phyloP scores from a whole-genome alignment of 2,329 filamentous ascomycete species.

The Alternaria rosae region DNA sequence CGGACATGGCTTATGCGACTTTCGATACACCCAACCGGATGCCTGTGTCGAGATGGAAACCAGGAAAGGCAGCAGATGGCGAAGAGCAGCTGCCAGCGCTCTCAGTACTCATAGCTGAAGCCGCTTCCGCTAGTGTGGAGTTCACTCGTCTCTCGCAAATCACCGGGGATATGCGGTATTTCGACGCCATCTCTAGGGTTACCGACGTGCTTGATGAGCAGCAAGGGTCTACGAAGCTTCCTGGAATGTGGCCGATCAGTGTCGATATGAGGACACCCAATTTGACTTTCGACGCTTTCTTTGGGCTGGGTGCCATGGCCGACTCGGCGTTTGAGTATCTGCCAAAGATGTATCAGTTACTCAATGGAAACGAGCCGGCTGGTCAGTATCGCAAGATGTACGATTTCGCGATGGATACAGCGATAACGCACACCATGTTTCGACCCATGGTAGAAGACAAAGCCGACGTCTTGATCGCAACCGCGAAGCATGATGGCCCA shows the following conservation, averaged over 20 bases:
- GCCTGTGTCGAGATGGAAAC: constrained; percentile 65
- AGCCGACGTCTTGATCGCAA: constrained; percentile 56
- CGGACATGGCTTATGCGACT: constrained; percentile 77
- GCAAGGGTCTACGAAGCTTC: constrained; percentile 52
- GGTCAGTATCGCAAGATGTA: constrained; percentile 62
- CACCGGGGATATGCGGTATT: constrained; percentile 55
- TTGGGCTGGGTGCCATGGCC: constrained; percentile 45
- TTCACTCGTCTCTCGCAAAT: constrained; percentile 56
- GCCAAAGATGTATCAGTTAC: constrained; percentile 55
- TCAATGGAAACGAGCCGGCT: constrained; percentile 57
- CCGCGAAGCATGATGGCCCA: constrained; percentile 39
- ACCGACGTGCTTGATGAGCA: constrained; percentile 50
- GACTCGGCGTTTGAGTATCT: constrained; percentile 52
- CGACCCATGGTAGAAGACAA: constrained; percentile 58
- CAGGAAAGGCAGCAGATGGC: constrained; percentile 45
- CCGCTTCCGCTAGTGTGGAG: constrained; percentile 56
- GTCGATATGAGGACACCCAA: constrained; percentile 51
- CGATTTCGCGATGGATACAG: constrained; percentile 57
- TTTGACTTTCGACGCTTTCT: constrained; percentile 49
- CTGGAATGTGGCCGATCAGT: constrained; percentile 57
- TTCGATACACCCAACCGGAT: constrained; percentile 95
- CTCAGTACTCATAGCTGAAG: constrained; percentile 53
- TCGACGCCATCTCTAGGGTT: constrained; percentile 55
- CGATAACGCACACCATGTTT: constrained; percentile 56
- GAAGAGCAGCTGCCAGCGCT: constrained; percentile 49